Percentiles rank a stretch among this genome's conserved stretches.
Evolutionary conservation across 306 rosid species (phyloP).

Genomic region (Crataegus laevigata): DNA sequence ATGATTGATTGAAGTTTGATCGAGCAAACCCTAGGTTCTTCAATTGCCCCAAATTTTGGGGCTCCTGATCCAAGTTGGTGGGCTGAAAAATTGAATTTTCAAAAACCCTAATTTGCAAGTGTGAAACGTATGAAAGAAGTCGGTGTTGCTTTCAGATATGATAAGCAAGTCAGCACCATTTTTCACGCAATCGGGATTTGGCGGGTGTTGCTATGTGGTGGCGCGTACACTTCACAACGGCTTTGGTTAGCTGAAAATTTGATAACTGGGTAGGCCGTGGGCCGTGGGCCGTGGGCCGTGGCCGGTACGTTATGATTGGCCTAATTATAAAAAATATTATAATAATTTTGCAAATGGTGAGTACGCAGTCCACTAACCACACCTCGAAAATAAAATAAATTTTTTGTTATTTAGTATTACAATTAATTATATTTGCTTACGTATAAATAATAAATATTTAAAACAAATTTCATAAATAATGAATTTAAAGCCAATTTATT

Average conservation of each 20-base stretch:
- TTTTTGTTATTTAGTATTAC: no score
- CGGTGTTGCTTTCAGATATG: not conserved
- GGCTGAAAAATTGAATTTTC: not conserved
- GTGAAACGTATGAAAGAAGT: not conserved
- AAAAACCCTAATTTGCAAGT: not conserved
- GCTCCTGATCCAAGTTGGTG: not conserved
- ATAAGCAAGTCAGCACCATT: not conserved
- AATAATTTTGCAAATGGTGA: no score
- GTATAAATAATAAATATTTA: no score
- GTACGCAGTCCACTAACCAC: no score
- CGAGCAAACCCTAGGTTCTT: not conserved
- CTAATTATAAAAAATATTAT: not conserved
- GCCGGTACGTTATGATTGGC: not conserved
- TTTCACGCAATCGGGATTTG: slow-evolving; percentile 1
- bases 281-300: not conserved
- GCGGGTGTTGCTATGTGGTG: slow-evolving; percentile 8
- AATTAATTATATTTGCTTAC: no score
- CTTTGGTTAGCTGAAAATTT: not conserved
- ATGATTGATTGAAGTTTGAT: not conserved
- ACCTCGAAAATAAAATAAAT: no score
- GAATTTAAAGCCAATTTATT: no score
- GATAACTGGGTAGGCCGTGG: not conserved
- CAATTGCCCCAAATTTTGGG: not conserved
- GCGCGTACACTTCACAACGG: slow-evolving; percentile 7
- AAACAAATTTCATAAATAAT: no score